Base-by-base conservation (phyloP, 2,329 filamentous ascomycete genomes). In the Fusarium longipes region DNA sequence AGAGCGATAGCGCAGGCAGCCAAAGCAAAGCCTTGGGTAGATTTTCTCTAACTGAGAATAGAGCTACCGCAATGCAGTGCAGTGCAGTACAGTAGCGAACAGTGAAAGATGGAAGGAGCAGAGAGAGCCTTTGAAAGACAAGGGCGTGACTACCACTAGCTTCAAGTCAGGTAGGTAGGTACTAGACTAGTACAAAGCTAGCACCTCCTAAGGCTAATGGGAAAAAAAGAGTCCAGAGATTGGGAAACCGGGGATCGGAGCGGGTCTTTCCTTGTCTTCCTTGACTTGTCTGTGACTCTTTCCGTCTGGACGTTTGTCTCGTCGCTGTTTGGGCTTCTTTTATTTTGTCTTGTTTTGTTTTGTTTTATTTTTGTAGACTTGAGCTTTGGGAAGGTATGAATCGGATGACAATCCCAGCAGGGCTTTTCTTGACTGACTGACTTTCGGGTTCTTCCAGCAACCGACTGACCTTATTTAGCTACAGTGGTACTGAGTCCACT, bases 111-210 rank as follows among this genome's bases (percentile, higher is more conserved):
- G 17, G 35, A 35, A 14, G n/a, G 48, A 54, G 38, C 24, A 27
- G n/a, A 55, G 35, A n/a, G n/a, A n/a, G n/a, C n/a, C n/a, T n/a
- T n/a, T n/a, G 14, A 30, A 42, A 42, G n/a, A 20, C 51, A 61
- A 66, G 63, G 63, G 63, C 63, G 63, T 51, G 63, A 67, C 63
- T 66, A 38, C 57, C 59, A 64, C 50, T 52, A 64, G 59, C 47
- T 61, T 40, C 47, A 61, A 40, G 39, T 49, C 45, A 36, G 32
- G 33, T 51, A 59, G 45, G 57, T 35, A 36, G n/a, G n/a, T n/a
- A n/a, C n/a, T n/a, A n/a, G n/a, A n/a, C 57, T 63, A 44, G 32
- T 63, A 32, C 32, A 39, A 30, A 30, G 35, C 59, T 62, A 55
- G 45, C 43, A 56, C 44, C 39, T 50, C 40, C 40, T 29, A 43